Evolutionary conservation across 208 protist species (phyloP), one percentile per base, ranked within the genome.

Genomic region (Leishmania lainsoni): DNA sequence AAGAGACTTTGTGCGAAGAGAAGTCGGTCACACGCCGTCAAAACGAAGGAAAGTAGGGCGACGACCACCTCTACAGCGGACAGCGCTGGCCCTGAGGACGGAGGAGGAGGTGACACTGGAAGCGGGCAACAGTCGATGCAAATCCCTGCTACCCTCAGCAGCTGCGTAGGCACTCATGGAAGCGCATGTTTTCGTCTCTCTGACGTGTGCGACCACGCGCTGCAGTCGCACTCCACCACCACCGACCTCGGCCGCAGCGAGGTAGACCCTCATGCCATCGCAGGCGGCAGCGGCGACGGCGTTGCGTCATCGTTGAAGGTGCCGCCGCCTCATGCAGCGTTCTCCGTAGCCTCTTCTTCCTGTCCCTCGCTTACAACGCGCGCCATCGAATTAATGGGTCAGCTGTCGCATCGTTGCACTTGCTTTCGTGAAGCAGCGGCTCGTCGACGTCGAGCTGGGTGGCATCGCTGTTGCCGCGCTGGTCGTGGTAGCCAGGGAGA

Each of bases 311-410:
- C 51, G 16, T 58, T 20, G 71, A 29, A n/a, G 48, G 29, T 17
- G n/a, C 29, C 32, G 49, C n/a, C n/a, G 51, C 6, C 48, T 32
- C 49, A 10, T 20, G 71, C 71, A n/a, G 5, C 0, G 29, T 61
- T 17, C 10, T 48, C 29, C 26, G n/a, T 76, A 14, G 61, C 56
- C 1, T 54, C 61, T 58, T 66, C 39, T 29, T 84, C 68, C 12
- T 56, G 52, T 48, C 22, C 20, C 16, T 85, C 82, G 16, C 77
- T 81, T 22, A 85, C 82, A 29, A 76, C 72, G 16, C 70, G 77
- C 45, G 82, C 82, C 3, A 85, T 77, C 20, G 77, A 85, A 56
- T 65, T 78, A 29, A 85, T 85, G 82, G 77, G 77, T 2, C 61
- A 79, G 29, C 82, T 85, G 8, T 81, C 82, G 22, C 79, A 76